Evolutionary conservation across 768 basidiomycete genomes (phyloP).

Genomic region (Suillus placidus): DNA sequence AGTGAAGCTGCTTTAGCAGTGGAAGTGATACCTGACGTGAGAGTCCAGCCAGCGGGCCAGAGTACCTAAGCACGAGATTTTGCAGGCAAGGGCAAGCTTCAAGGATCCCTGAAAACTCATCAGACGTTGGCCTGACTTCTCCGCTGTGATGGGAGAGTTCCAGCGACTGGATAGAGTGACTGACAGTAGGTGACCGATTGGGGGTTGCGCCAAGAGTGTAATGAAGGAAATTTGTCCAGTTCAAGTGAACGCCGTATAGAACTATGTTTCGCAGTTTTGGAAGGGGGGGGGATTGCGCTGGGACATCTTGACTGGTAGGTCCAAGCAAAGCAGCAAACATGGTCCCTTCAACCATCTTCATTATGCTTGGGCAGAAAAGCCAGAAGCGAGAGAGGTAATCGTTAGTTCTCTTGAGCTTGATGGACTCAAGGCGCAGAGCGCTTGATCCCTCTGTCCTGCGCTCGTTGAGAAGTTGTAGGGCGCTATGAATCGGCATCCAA

Average conservation of each 20-base stretch:
- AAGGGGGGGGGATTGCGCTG: conserved; percentile 26
- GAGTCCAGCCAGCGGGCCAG: conserved; percentile 37
- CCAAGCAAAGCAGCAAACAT: too few relatives aligned
- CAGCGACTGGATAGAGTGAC: conserved; percentile 36
- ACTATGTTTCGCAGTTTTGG: conserved; percentile 49
- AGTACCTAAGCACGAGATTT: conserved; percentile 49
- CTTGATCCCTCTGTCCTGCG: too few relatives aligned
- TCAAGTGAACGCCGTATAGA: conserved; percentile 59
- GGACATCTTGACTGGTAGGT: too few relatives aligned
- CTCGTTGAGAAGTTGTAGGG: too few relatives aligned
- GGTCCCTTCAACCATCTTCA: too few relatives aligned
- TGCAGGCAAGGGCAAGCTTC: conserved; percentile 40
- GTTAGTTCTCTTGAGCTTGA: too few relatives aligned
- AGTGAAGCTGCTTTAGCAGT: conserved; percentile 38
- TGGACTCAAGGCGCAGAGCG: too few relatives aligned
- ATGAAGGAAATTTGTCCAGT: conserved; percentile 49
- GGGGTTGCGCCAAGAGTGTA: conserved; percentile 17
- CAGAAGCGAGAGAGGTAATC: too few relatives aligned
- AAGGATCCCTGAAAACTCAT: conserved; percentile 48
- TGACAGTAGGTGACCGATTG: neutral
- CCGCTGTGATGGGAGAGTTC: conserved; percentile 53
- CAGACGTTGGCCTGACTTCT: conserved; percentile 54
- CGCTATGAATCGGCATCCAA: too few relatives aligned
- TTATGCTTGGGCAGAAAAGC: too few relatives aligned
- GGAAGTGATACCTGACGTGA: conserved; percentile 35